Conservation (phyloP, 2,329 filamentous ascomycete species). For the Botrytis medusae region DNA sequence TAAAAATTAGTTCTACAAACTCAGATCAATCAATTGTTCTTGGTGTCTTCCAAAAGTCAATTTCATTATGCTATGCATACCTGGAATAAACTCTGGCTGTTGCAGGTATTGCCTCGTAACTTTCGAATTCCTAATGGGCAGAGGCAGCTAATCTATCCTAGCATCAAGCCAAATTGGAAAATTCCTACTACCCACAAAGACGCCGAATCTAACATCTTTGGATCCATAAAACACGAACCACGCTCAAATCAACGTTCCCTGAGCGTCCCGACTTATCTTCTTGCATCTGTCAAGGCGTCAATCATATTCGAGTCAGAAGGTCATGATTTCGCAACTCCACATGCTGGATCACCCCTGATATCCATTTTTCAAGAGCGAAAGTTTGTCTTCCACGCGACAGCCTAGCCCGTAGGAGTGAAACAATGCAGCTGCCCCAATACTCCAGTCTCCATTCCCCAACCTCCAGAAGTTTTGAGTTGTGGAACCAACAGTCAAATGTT, state of each 20-base stretch:
- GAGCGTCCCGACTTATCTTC: background rate
- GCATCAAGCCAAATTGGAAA: background rate
- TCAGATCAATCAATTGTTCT: background rate
- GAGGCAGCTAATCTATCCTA: background rate
- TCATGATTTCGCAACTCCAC: background rate
- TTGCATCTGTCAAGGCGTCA: background rate
- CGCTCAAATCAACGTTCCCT: background rate
- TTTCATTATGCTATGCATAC: background rate
- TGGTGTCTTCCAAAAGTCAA: constrained; percentile 8
- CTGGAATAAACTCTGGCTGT: background rate
- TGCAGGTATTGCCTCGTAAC: background rate
- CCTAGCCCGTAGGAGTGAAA: background rate
- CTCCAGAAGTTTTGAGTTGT: constrained; percentile 7
- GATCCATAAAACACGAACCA: constrained; percentile 12
- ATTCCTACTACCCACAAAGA: constrained; percentile 15
- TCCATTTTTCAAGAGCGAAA: background rate
- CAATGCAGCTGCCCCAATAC: background rate
- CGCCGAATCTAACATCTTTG: constrained; percentile 10
- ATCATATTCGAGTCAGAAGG: background rate
- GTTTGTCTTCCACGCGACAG: background rate
- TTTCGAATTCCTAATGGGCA: background rate
- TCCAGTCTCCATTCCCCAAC: constrained; percentile 9
- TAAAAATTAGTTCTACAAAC: background rate
- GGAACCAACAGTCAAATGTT: background rate
- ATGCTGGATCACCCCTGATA: background rate